Conservation (phyloP, 768 basidiomycete genomes). For the Sutorius australiensis region DNA sequence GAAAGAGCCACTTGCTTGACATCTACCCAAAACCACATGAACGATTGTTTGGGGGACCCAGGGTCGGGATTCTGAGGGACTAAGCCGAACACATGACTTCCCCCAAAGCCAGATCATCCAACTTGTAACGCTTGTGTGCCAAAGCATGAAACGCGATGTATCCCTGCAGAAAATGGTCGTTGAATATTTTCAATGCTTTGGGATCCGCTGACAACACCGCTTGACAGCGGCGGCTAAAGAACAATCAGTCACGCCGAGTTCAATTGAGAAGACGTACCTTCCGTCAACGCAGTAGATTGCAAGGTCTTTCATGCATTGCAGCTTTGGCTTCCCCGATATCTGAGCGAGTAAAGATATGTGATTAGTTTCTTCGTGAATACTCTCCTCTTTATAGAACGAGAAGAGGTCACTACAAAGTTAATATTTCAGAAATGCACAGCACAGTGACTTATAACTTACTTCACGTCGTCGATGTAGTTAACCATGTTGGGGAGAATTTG, state of each 20-base stretch:
- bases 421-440: not conserved
- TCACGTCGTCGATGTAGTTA: conserved; percentile 5
- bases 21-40: not conserved
- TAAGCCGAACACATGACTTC: not conserved
- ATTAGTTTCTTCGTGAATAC: not conserved
- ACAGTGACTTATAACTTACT: not conserved
- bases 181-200: not conserved
- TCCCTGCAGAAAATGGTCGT: conserved; percentile 3
- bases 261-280: not conserved
- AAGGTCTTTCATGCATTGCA: conserved; percentile 7
- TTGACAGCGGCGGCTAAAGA: conserved; percentile 1
- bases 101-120: not conserved
- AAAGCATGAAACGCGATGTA: conserved; percentile 4
- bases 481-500: conserved; percentile 8
- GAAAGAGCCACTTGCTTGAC: not conserved
- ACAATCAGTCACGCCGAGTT: not conserved
- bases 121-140: conserved; percentile 4
- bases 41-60: not conserved
- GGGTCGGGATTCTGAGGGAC: too few species aligned
- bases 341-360: conserved; percentile 2
- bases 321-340: conserved; percentile 1
- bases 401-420: not conserved
- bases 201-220: not conserved
- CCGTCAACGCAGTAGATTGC: not conserved
- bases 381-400: conserved; percentile 6